Evolutionary conservation across 768 basidiomycete species (phyloP).

Genomic region (Tylopilus plumbeoviolaceoides): DNA sequence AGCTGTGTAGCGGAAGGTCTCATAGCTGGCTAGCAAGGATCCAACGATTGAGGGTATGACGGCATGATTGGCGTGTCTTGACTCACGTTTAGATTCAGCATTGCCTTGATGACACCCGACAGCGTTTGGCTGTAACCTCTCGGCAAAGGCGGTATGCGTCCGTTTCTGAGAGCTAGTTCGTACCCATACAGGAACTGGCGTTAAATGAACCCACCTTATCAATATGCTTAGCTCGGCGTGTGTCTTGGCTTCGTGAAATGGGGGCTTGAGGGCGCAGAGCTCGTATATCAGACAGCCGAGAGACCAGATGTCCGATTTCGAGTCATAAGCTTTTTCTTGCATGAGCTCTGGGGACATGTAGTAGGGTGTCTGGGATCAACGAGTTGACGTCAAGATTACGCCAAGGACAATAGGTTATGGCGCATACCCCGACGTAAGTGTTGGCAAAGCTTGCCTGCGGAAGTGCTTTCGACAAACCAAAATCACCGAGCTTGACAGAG

Average conservation of each 20-base stretch:
- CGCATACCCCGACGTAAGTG: conserved; percentile 92
- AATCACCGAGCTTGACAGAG: conserved; percentile 94
- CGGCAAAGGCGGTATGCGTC: conserved; percentile 88
- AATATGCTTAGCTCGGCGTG: conserved; percentile 80
- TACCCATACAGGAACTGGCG: background rate
- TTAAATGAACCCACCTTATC: conserved; percentile 55
- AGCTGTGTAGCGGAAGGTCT: conserved; percentile 79
- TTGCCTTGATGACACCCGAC: conserved; percentile 73
- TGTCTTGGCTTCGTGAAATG: conserved; percentile 91
- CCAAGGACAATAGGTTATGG: background rate
- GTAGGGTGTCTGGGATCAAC: conserved; percentile 88
- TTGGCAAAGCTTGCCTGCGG: conserved; percentile 85
- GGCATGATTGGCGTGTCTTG: background rate
- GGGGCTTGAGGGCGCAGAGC: conserved; percentile 89
- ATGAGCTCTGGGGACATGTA: conserved; percentile 99
- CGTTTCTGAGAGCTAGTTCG: conserved; percentile 47
- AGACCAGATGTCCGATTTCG: conserved; percentile 98
- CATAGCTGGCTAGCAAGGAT: conserved; percentile 67
- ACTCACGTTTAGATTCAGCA: conserved; percentile 80
- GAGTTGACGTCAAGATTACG: background rate
- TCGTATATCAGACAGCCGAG: conserved; percentile 96
- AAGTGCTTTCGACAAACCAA: conserved; percentile 92
- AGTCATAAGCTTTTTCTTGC: conserved; percentile 96
- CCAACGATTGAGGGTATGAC: background rate
- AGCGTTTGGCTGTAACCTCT: conserved; percentile 75